These are phyloP conservation scores for Paramecium pentaurelia DNA, from an alignment of 73 alveolate species.

Conservation along the genomic window DNA sequence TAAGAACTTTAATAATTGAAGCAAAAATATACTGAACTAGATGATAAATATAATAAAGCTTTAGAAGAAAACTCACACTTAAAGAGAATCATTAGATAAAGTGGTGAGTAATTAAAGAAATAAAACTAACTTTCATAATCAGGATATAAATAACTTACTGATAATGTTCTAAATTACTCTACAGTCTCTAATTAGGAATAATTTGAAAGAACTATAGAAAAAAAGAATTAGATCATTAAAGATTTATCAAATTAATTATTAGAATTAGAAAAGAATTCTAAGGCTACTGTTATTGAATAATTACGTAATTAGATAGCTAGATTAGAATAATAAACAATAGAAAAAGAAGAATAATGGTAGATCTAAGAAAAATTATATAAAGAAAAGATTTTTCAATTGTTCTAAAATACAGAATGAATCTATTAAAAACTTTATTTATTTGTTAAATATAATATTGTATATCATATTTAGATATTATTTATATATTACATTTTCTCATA, in stretches of 20 bases:
- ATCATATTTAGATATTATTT: too few species aligned
- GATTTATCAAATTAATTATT: background rate
- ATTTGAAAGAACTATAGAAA: conserved; percentile 16
- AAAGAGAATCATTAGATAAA: conserved; percentile 8
- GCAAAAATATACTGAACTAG: background rate
- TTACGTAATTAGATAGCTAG: background rate
- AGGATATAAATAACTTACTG: background rate
- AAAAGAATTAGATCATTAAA: background rate
- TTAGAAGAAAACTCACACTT: background rate
- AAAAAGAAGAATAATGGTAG: background rate
- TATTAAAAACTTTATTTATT: background rate
- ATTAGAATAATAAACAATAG: background rate
- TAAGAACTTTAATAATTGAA: background rate
- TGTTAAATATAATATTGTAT: too few species aligned
- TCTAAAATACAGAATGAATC: background rate
- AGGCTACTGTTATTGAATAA: background rate
- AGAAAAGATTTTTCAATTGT: background rate
- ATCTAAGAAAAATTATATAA: background rate
- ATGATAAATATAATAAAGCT: background rate
- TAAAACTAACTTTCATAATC: background rate
- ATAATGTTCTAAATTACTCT: background rate
- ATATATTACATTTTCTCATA: too few species aligned
- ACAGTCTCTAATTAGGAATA: background rate
- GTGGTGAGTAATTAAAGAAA: background rate
- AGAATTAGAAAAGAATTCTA: background rate